Evolutionary conservation across 306 rosid genomes (phyloP).

Genomic region (Macrotyloma uniflorum): DNA sequence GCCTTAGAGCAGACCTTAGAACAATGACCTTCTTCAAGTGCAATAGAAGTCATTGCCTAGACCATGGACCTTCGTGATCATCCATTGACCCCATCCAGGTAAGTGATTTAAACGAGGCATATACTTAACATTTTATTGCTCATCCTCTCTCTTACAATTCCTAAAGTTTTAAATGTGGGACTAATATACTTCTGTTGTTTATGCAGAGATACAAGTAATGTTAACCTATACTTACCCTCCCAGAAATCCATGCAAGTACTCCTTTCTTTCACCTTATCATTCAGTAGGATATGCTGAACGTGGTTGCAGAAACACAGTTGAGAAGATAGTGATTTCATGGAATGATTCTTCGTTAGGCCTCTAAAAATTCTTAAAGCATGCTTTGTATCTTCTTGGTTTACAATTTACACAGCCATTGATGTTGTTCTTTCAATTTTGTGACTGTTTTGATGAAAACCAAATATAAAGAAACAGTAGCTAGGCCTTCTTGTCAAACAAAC

Average conservation of each 20-base stretch:
- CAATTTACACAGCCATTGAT: background rate
- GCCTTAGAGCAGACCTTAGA: slow-evolving; percentile 59
- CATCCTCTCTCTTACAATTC: background rate
- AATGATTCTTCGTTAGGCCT: too few species aligned
- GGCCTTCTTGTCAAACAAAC: too few species aligned
- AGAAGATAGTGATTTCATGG: too few species aligned
- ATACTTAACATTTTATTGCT: background rate
- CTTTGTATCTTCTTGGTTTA: background rate
- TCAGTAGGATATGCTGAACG: too few species aligned
- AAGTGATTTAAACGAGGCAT: background rate
- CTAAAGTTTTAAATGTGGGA: background rate
- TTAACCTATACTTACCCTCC: background rate
- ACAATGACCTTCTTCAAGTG: slow-evolving; percentile 54
- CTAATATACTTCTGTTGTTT: background rate
- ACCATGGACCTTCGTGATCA: slow-evolving; percentile 48
- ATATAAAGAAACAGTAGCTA: too few species aligned
- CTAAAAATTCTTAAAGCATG: too few species aligned
- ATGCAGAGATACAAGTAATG: too few species aligned
- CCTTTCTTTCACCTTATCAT: background rate
- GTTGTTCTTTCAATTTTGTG: background rate
- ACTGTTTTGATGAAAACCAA: too few species aligned
- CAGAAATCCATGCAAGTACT: background rate
- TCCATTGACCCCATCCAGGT: slow-evolving; percentile 53
- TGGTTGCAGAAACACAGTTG: background rate
- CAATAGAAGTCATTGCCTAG: slow-evolving; percentile 56